Percentiles rank a stretch among this genome's conserved stretches.
These are phyloP conservation scores for Apophysomyces variabilis DNA, from an alignment of 371 early-diverging fungal genomes.

Conservation along the genomic window DNA sequence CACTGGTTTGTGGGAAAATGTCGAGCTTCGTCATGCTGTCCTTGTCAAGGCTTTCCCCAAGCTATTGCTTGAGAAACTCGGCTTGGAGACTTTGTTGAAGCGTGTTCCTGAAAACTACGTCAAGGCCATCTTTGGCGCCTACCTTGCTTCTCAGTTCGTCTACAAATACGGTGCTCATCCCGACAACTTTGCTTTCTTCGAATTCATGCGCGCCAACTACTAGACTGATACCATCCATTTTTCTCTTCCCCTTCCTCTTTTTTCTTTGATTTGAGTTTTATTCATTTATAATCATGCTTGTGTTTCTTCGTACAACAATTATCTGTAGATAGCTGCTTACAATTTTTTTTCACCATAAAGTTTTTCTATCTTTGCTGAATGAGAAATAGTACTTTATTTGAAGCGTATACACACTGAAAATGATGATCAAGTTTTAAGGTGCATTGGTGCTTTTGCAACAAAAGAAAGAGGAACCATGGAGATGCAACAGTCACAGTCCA, in stretches of 20 bases:
- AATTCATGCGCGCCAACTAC: constrained; percentile 78
- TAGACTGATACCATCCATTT: constrained; percentile 10
- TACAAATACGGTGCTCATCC: constrained; percentile 95
- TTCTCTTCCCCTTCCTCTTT: constrained; percentile 3
- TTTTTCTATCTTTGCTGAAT: no score
- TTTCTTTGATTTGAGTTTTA: constrained; percentile 10
- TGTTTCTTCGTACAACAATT: constrained; percentile 1
- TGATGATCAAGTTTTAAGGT: no score
- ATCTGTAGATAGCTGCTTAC: constrained; percentile 5
- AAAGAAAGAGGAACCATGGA: no score
- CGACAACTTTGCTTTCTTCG: constrained; percentile 97
- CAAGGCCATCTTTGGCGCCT: constrained; percentile 96
- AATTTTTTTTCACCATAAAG: not conserved
- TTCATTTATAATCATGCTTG: not conserved
- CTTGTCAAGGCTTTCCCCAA: constrained; percentile 93
- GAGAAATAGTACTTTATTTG: no score
- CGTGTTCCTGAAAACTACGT: constrained; percentile 95
- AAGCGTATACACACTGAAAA: no score
- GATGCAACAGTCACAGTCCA: no score
- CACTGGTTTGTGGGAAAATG: constrained; percentile 94
- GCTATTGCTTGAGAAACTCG: constrained; percentile 85
- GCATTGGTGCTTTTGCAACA: no score
- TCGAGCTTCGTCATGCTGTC: constrained; percentile 78
- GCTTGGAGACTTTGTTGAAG: constrained; percentile 86
- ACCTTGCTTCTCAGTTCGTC: constrained; percentile 92